These are phyloP conservation scores for Pinus albicaulis DNA, from an alignment of 75 land plant genomes.

Conservation along the genomic window DNA sequence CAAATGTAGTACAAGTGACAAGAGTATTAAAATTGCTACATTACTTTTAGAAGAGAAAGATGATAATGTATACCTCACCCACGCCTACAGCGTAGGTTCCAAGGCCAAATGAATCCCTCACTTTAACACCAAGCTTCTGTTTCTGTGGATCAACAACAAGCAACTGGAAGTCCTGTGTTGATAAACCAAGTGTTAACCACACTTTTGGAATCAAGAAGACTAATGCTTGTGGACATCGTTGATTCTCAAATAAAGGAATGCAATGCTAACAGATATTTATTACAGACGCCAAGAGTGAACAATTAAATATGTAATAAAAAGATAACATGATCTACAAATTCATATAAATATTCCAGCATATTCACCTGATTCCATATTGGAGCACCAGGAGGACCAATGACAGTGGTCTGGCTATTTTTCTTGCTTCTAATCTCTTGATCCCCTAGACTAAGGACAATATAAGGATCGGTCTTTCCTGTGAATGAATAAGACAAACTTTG, in stretches of 20 bases:
- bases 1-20: no score
- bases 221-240: background rate
- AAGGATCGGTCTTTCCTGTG: slow-evolving; percentile 95
- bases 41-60: no score
- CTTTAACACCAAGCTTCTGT: slow-evolving; percentile 67
- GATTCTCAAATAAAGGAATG: background rate
- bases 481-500: background rate
- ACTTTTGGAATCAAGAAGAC: background rate
- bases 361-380: slow-evolving; percentile 99
- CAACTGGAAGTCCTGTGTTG: slow-evolving; percentile 83
- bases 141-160: slow-evolving; percentile 79
- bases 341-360: background rate
- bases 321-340: background rate
- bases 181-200: background rate
- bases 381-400: slow-evolving; percentile 93
- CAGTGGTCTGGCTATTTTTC: slow-evolving; percentile 95
- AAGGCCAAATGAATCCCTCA: slow-evolving; percentile 80
- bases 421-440: slow-evolving; percentile 95
- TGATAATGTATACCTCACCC: slow-evolving; percentile 60
- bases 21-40: no score
- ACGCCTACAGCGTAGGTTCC: slow-evolving; percentile 66
- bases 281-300: background rate
- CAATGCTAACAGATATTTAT: background rate
- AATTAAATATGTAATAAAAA: slow-evolving; percentile 3
- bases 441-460: slow-evolving; percentile 73